Evolutionary conservation across 1,284 basidiomycete species (phyloP).

Genomic region (Coriolopsis trogii): DNA sequence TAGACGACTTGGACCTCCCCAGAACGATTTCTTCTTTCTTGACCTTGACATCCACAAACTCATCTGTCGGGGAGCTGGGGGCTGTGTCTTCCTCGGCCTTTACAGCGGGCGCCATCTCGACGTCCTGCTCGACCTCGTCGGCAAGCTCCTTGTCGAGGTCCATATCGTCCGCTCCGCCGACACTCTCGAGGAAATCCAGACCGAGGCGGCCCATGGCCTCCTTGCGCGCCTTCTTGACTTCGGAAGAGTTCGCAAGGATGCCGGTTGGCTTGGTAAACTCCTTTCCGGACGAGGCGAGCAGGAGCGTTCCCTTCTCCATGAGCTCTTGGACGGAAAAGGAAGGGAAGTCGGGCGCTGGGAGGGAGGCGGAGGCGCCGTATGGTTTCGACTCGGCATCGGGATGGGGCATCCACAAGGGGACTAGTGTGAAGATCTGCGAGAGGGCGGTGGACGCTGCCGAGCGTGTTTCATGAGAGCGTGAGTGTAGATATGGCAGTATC

Average conservation of each 20-base stretch:
- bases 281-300: slow-evolving; percentile 87
- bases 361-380: slow-evolving; percentile 25
- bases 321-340: slow-evolving; percentile 77
- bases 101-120: slow-evolving; percentile 38
- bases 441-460: slow-evolving; percentile 84
- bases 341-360: slow-evolving; percentile 61
- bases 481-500: slow-evolving; percentile 88
- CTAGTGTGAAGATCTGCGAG: slow-evolving; percentile 83
- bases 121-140: slow-evolving; percentile 46
- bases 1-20: slow-evolving; percentile 47
- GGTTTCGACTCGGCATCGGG: slow-evolving; percentile 35
- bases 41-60: slow-evolving; percentile 19
- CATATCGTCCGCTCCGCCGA: slow-evolving; percentile 71
- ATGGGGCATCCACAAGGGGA: slow-evolving; percentile 81
- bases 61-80: slow-evolving; percentile 30
- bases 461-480: slow-evolving; percentile 86
- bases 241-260: slow-evolving; percentile 67
- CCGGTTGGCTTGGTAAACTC: slow-evolving; percentile 78
- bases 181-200: slow-evolving; percentile 77
- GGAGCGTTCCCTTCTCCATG: slow-evolving; percentile 72
- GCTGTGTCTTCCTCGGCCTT: slow-evolving; percentile 42
- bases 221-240: slow-evolving; percentile 80
- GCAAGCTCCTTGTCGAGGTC: slow-evolving; percentile 81
- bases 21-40: slow-evolving; percentile 35
- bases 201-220: slow-evolving; percentile 83